A percentile compares a stretch with the other conserved stretches of the same genome.
These are phyloP conservation scores for Crataegus laevigata DNA, from an alignment of 306 rosid genomes.

Conservation along the genomic window DNA sequence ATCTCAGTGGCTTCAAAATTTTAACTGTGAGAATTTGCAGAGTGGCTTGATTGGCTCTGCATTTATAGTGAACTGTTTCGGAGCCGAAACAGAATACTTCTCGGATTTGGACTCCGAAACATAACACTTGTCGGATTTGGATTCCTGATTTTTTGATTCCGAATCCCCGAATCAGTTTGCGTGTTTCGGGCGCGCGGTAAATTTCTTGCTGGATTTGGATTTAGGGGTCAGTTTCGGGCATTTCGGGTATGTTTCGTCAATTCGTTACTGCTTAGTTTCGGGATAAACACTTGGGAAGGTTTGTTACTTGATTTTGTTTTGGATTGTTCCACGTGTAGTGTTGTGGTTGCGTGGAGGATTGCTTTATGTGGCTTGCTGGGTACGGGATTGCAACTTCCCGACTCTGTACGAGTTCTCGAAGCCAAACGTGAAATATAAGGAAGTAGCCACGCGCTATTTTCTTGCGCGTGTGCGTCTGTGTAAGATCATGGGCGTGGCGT, in stretches of 20 bases:
- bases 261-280: no score
- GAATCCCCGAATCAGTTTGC: background rate
- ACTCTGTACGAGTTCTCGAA: no score
- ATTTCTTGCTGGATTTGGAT: background rate
- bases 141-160: background rate
- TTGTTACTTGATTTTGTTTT: background rate
- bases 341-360: background rate
- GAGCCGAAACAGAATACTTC: no score
- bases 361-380: no score
- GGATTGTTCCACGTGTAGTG: background rate
- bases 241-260: no score
- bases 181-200: background rate
- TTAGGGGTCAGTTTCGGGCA: no score
- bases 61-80: background rate
- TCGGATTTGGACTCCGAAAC: no score
- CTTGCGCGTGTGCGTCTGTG: background rate
- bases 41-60: conserved; percentile 27
- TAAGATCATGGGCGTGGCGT: background rate
- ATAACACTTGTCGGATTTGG: background rate
- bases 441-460: background rate
- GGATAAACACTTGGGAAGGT: no score
- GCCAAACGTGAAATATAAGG: no score
- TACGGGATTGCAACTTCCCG: no score
- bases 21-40: conserved; percentile 22
- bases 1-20: background rate